Evolutionary conservation across 306 rosid genomes (phyloP).

Genomic region (Vigna radiata): DNA sequence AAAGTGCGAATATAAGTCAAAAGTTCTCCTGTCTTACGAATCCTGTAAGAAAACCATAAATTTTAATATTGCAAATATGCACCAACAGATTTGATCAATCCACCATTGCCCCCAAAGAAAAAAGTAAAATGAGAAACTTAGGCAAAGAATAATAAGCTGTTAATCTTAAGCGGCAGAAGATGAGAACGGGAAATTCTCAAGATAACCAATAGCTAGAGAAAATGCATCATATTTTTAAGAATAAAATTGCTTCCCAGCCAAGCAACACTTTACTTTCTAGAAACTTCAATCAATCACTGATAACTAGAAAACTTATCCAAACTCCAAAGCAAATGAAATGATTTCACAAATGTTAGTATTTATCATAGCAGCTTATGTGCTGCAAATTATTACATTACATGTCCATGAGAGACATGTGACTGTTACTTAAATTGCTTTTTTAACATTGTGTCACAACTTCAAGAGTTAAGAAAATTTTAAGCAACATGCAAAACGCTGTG

Average conservation of each 20-base stretch:
- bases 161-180: conserved; percentile 21
- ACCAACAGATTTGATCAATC: conserved; percentile 29
- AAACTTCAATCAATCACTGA: conserved; percentile 19
- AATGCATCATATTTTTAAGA: conserved; percentile 17
- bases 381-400: background rate
- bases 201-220: conserved; percentile 21
- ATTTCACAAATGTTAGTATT: background rate
- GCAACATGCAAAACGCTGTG: background rate
- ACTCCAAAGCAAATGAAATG: conserved; percentile 4
- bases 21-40: conserved; percentile 90
- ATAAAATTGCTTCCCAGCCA: conserved; percentile 14
- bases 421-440: background rate
- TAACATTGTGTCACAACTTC: background rate
- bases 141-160: conserved; percentile 31
- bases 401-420: background rate
- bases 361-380: too few relatives aligned
- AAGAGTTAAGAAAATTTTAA: background rate
- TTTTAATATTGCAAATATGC: conserved; percentile 8
- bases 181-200: conserved; percentile 15
- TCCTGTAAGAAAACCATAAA: conserved; percentile 54
- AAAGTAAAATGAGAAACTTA: conserved; percentile 14
- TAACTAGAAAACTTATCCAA: background rate
- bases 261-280: background rate
- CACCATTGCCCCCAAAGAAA: background rate
- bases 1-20: conserved; percentile 84